Evolutionary conservation across 306 rosid genomes (phyloP).

Genomic region (Citrullus amarus): DNA sequence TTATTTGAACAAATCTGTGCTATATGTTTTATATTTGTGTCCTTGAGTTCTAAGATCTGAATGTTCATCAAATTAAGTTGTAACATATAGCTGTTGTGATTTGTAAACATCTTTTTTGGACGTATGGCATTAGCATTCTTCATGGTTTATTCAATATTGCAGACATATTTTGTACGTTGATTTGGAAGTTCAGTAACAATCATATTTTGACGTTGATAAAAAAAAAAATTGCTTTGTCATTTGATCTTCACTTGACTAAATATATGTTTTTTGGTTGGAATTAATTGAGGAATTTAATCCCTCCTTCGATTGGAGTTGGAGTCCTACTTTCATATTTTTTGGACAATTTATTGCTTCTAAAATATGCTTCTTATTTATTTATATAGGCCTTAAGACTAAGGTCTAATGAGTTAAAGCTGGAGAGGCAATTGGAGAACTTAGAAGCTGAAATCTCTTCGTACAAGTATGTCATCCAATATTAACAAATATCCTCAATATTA

Average conservation of each 20-base stretch:
- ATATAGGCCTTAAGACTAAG: slow-evolving; percentile 80
- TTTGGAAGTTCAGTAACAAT: no score
- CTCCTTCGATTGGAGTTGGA: background rate
- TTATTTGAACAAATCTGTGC: no score
- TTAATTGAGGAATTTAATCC: background rate
- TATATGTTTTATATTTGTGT: no score
- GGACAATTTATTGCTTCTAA: slow-evolving; percentile 6
- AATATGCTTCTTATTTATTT: background rate
- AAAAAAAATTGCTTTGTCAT: background rate
- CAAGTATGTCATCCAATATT: slow-evolving; percentile 41
- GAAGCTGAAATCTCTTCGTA: slow-evolving; percentile 64
- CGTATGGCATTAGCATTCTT: background rate
- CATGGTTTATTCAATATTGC: background rate
- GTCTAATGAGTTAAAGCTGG: slow-evolving; percentile 86
- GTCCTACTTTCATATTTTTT: slow-evolving; percentile 27
- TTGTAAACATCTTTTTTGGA: background rate
- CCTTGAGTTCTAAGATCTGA: no score
- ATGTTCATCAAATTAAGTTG: background rate
- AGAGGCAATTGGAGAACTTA: slow-evolving; percentile 74
- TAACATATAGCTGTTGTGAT: background rate
- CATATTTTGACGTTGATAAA: no score
- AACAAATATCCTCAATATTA: slow-evolving; percentile 6
- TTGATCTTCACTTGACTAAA: background rate
- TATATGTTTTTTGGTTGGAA: background rate
- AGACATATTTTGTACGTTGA: background rate